Evolutionary conservation across 768 basidiomycete genomes (phyloP), one percentile per base, ranked within the genome.

Genomic region (Cystofilobasidium bisporidii): DNA sequence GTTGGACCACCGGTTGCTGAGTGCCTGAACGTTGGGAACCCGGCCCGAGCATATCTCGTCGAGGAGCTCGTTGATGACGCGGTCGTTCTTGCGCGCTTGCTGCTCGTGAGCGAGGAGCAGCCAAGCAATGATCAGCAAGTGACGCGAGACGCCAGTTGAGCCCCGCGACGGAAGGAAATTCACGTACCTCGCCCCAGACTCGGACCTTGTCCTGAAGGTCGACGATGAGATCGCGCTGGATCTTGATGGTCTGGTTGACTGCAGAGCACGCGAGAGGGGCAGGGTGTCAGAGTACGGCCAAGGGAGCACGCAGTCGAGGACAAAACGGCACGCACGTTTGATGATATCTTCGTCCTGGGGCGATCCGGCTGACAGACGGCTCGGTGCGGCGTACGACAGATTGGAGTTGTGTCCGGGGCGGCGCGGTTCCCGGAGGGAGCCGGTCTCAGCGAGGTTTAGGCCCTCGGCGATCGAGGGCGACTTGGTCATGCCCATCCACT

Each of bases 401-500:
- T 36, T 47, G 4, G 36, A 3, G 0, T 45, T 60, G 36, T 47
- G 58, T 0, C 48, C 26, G 18, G 26, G 20, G n/a, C 40, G 28
- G 15, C 48, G 53, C n/a, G 50, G 26, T n/a, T 68, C 61, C 2
- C 24, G 26, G 0, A 68, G 61, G 1, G 60, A 58, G 1, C 56
- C 67, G 22, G 43, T 28, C 38, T 47, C 30, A 10, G 61, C 48
- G 11, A 68, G 45, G 26, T 66, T 66, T 45, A 66, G 65, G 14
- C 65, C 65, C 28, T 60, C 58, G 48, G 65, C n/a, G 50, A 66
- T 66, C 32, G 57, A 50, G 3, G 65, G 65, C 11, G 65, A 66
- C 33, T 58, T 33, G 2, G 59, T 43, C 22, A 66, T 66, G 26
- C 58, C 48, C 26, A 26, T 60, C 24, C 65, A 38, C 20, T 45